Base-by-base conservation (phyloP, 805 yeast genomes). In the Hanseniaspora nectarophila region DNA sequence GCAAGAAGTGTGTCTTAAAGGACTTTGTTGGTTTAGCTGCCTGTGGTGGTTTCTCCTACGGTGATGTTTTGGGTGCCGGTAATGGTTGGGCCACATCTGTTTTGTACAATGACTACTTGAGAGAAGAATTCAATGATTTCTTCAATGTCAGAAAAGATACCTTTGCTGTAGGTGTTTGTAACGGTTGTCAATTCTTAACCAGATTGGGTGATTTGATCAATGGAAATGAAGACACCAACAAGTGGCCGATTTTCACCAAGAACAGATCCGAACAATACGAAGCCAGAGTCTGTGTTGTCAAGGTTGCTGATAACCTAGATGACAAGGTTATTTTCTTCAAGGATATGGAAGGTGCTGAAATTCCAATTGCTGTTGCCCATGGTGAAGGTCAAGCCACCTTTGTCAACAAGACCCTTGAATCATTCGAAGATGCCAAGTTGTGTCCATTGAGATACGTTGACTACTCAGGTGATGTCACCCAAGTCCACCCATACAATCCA, bases 41-140 rank as follows among this genome's bases (percentile, higher is more conserved):
- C 3, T 94, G 98, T 71, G 98, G 98, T 69, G 98, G 98, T 15
- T 92, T 92, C 74, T 87, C 97, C 1, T 92, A 89, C 63, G 98
- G 98, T 74, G 98, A 92, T 69, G 98, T 92, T 45, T 73, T 92
- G 55, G 98, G 98, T 59, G 98, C 98, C 33, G 98, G 96, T 65
- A 84, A 90, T 51, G 98, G 98, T 54, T 92, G 98, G 98, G 98
- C 98, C 54, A 88, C 87, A 63, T 86, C 97, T 16, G 95, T 92
- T 9, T 70, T 92, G 58, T 88, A 81, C 76, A 83, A 90, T 64
- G 85, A 78, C 34, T 72, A 70, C 51, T 84, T 90, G 34, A 80
- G 92, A 64, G 62, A 73, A 26, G 89, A 86, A 70, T 92, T 92
- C 67, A 68, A 71, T 57, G 74, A 70, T 46, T 92, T 92, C 68